These are phyloP conservation scores for Seiridium cupressi DNA, from an alignment of 2,329 filamentous ascomycete genomes.

Conservation along the genomic window DNA sequence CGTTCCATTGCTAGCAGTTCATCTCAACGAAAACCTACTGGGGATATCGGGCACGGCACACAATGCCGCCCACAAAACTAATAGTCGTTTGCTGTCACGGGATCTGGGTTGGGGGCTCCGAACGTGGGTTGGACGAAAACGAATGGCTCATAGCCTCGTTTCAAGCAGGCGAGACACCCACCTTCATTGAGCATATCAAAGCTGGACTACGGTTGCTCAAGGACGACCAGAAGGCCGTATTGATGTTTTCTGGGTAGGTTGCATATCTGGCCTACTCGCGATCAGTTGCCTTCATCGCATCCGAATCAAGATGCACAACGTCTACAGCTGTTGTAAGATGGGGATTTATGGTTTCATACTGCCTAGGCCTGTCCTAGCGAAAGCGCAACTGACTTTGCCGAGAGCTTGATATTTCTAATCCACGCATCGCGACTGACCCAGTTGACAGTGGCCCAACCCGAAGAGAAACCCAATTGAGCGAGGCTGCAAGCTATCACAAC, in stretches of 20 bases:
- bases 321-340: too few relatives aligned
- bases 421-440: background rate
- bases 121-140: conserved; percentile 49
- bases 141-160: conserved; percentile 77
- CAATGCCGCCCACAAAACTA: conserved; percentile 47
- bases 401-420: too few relatives aligned
- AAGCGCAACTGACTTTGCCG: too few relatives aligned
- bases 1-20: background rate
- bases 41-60: background rate
- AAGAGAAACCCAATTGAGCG: conserved; percentile 51
- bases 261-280: background rate
- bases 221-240: conserved; percentile 43
- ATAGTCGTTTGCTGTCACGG: conserved; percentile 84
- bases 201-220: conserved; percentile 57
- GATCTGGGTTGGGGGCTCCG: conserved; percentile 65
- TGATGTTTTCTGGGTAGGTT: conserved; percentile 72
- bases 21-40: background rate
- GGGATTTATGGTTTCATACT: too few relatives aligned
- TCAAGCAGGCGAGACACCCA: conserved; percentile 74
- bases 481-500: conserved; percentile 63
- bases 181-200: conserved; percentile 74
- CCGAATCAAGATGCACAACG: too few relatives aligned
- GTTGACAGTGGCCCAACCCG: conserved; percentile 60
- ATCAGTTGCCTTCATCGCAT: too few relatives aligned
- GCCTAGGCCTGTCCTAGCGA: too few relatives aligned